Base-by-base conservation (phyloP, 2,329 filamentous ascomycete species). In the Knoxdaviesia capensis region DNA sequence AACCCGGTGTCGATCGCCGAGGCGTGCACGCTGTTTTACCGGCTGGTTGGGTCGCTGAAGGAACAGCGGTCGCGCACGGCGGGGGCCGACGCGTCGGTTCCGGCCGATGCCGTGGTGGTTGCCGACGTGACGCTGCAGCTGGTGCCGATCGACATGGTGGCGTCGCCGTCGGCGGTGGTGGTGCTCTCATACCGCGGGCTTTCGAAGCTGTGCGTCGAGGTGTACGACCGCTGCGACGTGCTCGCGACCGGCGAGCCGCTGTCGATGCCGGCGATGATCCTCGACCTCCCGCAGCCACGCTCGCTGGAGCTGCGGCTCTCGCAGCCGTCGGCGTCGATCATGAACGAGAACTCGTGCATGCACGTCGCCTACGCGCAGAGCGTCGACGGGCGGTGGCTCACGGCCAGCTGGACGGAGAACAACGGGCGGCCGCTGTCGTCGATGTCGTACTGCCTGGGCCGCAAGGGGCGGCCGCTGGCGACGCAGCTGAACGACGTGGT, bases 281-380 rank as follows among this genome's bases (percentile, higher is more conserved):
- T 92, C 1, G 82, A 86, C 52, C 72, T 77, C 48, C 60, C 69
- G 1, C 61, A 80, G 4, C 80, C 82, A 7, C 74, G 78, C 30
- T 68, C 65, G 31, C 80, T 92, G 41, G 80, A 82, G 40, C 90
- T 92, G 58, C 80, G 82, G 53, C 59, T 87, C 2, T 58, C 71
- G 1, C 74, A 71, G 9, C 78, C 81, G 2, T 83, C 81, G 0
- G 70, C 74, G 11, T 81, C 84, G 11, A 61, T 88, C 5, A 63
- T 90, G 42, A 73, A 80, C 43, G 83, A 90, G 53, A 84, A 86
- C 48, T 81, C 76, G 1, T 80, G 80, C 51, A 73, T 93, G 31
- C 84, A 93, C 54, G 63, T 92, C 38, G 81, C 79, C 1, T 92
- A 92, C 52, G 73, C 80, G 2, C 69, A 77, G 43, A 87, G 81